A percentile compares a stretch with the other conserved stretches of the same genome.
These are phyloP conservation scores for Cynara cardunculus DNA, from an alignment of 129 eudicot species.

Conservation along the genomic window DNA sequence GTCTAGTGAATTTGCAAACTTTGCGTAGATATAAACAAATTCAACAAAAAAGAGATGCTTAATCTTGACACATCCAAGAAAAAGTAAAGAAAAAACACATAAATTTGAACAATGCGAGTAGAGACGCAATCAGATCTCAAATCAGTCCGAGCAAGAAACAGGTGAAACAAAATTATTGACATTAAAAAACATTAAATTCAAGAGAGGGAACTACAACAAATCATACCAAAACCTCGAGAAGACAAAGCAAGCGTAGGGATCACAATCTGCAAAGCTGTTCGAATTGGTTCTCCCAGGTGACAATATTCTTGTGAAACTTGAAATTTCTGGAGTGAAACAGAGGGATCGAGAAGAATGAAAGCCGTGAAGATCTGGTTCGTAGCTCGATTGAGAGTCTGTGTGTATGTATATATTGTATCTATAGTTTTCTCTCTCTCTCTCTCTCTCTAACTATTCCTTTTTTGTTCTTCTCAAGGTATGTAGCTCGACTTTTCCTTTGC, in stretches of 20 bases:
- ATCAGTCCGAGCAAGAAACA: conserved; percentile 11
- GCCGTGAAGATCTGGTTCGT: conserved; percentile 4
- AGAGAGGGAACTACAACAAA: neutral
- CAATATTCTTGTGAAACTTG: neutral
- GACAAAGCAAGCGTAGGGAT: conserved; percentile 27
- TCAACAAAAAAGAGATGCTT: neutral
- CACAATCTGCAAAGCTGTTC: conserved; percentile 16
- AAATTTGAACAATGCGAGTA: conserved; percentile 48
- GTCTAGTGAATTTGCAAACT: conserved; percentile 2
- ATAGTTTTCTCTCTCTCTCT: conserved; percentile 5
- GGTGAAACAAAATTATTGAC: neutral
- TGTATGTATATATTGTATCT: neutral
- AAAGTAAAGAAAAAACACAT: neutral
- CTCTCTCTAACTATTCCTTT: conserved; percentile 21
- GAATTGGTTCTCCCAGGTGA: conserved; percentile 10
- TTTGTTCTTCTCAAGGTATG: conserved; percentile 38
- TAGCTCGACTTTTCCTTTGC: conserved; percentile 28
- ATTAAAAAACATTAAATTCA: neutral
- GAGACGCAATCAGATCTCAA: conserved; percentile 50
- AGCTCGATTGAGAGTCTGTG: neutral
- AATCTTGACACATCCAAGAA: neutral
- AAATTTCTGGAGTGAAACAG: conserved; percentile 5
- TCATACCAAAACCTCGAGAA: conserved; percentile 29
- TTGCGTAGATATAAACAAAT: neutral
- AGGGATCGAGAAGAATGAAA: conserved; percentile 17